Conservation (phyloP, 352 stramenopile species). For the Phytophthora agathidicida region DNA sequence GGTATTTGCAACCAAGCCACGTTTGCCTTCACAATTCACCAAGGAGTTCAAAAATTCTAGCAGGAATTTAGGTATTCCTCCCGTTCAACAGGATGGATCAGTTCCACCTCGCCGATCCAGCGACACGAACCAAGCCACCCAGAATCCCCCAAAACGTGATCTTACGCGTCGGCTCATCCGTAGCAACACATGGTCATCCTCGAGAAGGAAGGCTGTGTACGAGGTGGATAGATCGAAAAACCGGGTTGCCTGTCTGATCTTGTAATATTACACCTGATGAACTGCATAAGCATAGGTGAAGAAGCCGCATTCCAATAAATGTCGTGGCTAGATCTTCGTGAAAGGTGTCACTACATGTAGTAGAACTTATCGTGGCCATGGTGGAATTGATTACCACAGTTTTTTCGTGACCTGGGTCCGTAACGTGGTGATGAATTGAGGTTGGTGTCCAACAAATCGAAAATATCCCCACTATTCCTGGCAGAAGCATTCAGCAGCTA, state of each 20-base stretch:
- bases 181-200: constrained; percentile 3
- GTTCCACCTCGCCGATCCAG: neutral
- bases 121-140: neutral
- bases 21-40: constrained; percentile 48
- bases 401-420: too few species aligned
- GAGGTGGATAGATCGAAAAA: neutral
- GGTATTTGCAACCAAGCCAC: constrained; percentile 47
- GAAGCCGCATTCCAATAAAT: too few species aligned
- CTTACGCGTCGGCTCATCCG: too few species aligned
- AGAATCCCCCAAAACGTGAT: neutral
- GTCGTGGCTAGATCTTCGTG: too few species aligned
- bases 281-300: too few species aligned
- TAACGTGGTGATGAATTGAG: too few species aligned
- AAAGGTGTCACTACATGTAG: too few species aligned
- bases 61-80: neutral
- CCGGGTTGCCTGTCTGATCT: constrained; percentile 10
- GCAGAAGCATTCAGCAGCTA: neutral
- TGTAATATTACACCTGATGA: constrained; percentile 14
- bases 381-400: too few species aligned
- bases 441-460: too few species aligned
- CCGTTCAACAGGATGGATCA: neutral
- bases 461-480: constrained; percentile 14
- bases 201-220: neutral
- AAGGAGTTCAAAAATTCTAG: constrained; percentile 51
- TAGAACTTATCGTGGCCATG: too few species aligned